Evolutionary conservation across 2,329 filamentous ascomycete species (phyloP).

Genomic region (Cercospora zeina): DNA sequence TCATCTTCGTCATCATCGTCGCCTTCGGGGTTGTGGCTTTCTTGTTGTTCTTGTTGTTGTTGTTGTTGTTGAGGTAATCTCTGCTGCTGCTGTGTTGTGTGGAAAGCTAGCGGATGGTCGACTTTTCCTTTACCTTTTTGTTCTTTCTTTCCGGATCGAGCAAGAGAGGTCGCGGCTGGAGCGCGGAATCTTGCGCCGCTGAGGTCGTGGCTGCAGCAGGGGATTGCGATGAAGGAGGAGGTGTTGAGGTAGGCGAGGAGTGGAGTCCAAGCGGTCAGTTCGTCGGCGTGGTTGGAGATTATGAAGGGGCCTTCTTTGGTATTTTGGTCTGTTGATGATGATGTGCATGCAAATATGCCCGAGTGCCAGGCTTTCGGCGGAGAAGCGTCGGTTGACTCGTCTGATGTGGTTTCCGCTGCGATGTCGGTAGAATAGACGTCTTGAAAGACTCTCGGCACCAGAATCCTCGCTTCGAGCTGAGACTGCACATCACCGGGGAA

Average conservation of each 20-base stretch:
- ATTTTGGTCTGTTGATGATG: background rate
- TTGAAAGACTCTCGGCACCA: conserved; percentile 57
- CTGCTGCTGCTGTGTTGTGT: background rate
- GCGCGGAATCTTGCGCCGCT: conserved; percentile 73
- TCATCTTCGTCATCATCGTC: background rate
- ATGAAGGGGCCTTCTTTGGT: conserved; percentile 71
- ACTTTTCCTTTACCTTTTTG: background rate
- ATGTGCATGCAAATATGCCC: conserved; percentile 61
- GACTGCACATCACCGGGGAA: conserved; percentile 59
- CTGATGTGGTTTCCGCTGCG: background rate
- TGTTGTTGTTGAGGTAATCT: background rate
- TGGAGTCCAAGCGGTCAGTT: conserved; percentile 94
- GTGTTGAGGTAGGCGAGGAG: conserved; percentile 74
- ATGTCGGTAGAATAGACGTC: background rate
- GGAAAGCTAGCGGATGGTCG: conserved; percentile 6
- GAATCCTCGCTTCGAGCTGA: conserved; percentile 59
- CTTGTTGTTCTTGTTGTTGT: conserved; percentile 30
- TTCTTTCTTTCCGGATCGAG: conserved; percentile 9
- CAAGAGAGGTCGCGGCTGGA: conserved; percentile 32
- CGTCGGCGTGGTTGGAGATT: conserved; percentile 94
- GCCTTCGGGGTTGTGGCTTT: background rate
- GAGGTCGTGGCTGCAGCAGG: conserved; percentile 90
- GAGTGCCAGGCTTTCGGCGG: conserved; percentile 42
- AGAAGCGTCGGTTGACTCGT: background rate
- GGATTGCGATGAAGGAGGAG: conserved; percentile 86